phyloP scores from a whole-genome alignment of 345 rosid genomes.

The Streptanthus diversifolius region DNA sequence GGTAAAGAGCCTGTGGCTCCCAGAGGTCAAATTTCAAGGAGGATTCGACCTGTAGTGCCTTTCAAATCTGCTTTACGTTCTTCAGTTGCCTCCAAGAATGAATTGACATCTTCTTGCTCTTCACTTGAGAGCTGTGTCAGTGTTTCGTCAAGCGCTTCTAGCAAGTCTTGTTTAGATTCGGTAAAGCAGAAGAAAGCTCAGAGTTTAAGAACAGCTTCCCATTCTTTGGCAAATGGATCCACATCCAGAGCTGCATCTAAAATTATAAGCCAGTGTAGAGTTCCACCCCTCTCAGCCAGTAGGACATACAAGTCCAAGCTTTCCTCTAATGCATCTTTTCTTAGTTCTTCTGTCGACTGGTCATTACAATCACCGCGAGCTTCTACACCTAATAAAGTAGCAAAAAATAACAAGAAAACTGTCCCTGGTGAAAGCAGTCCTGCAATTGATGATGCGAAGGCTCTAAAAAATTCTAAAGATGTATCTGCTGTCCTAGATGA shows the following conservation, averaged over 20 bases:
- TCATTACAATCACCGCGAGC: constrained; percentile 56
- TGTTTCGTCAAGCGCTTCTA: constrained; percentile 43
- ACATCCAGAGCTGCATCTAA: constrained; percentile 36
- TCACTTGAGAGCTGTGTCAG: constrained; percentile 64
- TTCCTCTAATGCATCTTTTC: constrained; percentile 51
- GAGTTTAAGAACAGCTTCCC: constrained; percentile 34
- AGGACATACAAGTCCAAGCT: constrained; percentile 45
- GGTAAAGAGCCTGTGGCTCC: constrained; percentile 42
- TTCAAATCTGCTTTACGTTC: constrained; percentile 43
- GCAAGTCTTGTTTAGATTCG: constrained; percentile 40
- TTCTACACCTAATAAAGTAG: constrained; percentile 50
- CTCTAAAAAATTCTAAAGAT: constrained; percentile 30
- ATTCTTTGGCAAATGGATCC: constrained; percentile 37
- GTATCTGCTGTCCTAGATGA: constrained; percentile 35
- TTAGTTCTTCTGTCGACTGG: constrained; percentile 81
- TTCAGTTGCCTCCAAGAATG: constrained; percentile 47
- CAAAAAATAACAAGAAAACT: constrained; percentile 25
- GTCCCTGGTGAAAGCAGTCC: constrained; percentile 10
- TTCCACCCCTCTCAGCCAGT: constrained; percentile 39
- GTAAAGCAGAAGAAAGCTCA: constrained; percentile 38
- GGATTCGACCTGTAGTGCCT: constrained; percentile 39
- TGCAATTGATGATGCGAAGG: constrained; percentile 27
- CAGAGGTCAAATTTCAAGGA: constrained; percentile 37
- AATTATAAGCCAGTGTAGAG: constrained; percentile 40
- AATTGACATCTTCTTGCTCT: constrained; percentile 57